Evolutionary conservation across 2,329 filamentous ascomycete species (phyloP), one percentile per base, ranked within the genome.

Genomic region (Parascedosporium putredinis): DNA sequence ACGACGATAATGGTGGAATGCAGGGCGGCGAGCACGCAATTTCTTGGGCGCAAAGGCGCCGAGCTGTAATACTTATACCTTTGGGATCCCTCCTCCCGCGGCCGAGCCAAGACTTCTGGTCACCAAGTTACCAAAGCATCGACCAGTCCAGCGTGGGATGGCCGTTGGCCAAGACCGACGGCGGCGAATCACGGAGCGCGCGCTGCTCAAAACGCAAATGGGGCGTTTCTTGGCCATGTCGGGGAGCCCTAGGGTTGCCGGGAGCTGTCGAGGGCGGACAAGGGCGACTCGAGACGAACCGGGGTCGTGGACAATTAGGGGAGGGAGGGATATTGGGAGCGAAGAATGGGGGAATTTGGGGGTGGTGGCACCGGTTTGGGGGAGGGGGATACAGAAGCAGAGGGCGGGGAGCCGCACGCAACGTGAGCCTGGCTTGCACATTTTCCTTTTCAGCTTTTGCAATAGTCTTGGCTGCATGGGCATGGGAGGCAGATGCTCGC

Each of bases 11-110:
- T 42, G 38, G 18, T 42, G 38, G 20, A 42, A 42, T 42, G 38
- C 38, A 24, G 10, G 38, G 38, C 20, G 38, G 12, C 20, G 18
- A 42, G 38, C 38, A 42, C 38, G 38, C 38, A 42, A 42, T 42
- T 42, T 18, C n/a, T 22, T 16, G 16, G 1, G 3, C 10, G 16
- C 4, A 20, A 20, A 22, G 38, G 38, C 16, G 18, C 8, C 38
- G n/a, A 24, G 38, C 20, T 42, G 38, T 10, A 42, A 24, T 42
- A 42, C 38, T 42, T 42, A 42, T 42, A 42, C 38, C 7, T 42
- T 42, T 42, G 20, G 38, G 23, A 20, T 42, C 20, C 38, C 38
- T 20, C 16, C 38, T 20, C 16, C 38, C 18, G n/a, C 38, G 12
- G 10, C 12, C 5, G 38, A 20, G 16, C 5, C 20, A 42, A 20